phyloP scores from a whole-genome alignment of 805 yeast species.

The Ogataea kodamae region DNA sequence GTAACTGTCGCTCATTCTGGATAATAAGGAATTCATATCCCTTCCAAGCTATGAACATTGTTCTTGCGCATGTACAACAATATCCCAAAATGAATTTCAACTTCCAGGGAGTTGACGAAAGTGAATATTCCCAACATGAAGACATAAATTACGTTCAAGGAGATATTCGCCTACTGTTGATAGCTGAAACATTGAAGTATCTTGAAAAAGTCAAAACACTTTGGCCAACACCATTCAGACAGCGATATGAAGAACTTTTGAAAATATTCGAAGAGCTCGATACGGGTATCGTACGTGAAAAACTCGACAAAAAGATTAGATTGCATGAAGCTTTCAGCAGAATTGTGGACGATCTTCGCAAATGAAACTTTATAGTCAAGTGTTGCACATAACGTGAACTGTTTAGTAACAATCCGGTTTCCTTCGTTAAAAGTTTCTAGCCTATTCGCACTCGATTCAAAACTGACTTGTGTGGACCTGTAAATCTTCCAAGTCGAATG shows the following conservation, averaged over 20 bases:
- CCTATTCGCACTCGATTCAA: too few relatives aligned
- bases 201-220: constrained; percentile 7
- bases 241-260: constrained; percentile 18
- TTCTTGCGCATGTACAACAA: constrained; percentile 18
- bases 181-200: constrained; percentile 11
- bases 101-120: constrained; percentile 8
- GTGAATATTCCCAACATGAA: constrained; percentile 15
- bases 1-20: constrained; percentile 17
- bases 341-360: too few relatives aligned
- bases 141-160: constrained; percentile 12
- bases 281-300: too few relatives aligned
- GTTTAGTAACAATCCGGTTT: too few relatives aligned
- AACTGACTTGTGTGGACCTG: too few relatives aligned
- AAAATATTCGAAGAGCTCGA: too few relatives aligned
- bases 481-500: too few relatives aligned
- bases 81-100: constrained; percentile 13
- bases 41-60: constrained; percentile 25
- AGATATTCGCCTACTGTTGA: constrained; percentile 17
- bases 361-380: too few relatives aligned
- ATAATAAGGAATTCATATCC: constrained; percentile 23
- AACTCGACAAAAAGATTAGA: too few relatives aligned
- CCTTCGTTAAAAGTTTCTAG: too few relatives aligned
- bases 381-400: too few relatives aligned
- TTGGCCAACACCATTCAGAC: constrained; percentile 18
- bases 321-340: too few relatives aligned